Evolutionary conservation across 805 yeast genomes (phyloP), one percentile per base, ranked within the genome.

Genomic region (Candida boidinii): DNA sequence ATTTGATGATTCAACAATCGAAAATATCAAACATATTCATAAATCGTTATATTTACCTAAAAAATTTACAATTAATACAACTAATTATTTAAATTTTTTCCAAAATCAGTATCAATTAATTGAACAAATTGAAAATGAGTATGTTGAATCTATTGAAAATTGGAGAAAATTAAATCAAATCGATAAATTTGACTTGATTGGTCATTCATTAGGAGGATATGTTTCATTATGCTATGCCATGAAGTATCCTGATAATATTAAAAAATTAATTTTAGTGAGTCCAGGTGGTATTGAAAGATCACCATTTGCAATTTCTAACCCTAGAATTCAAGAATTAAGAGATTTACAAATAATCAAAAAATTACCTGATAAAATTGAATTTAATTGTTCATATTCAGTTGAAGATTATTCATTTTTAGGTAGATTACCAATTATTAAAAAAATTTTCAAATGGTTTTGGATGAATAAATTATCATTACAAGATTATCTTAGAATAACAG

Each of bases 121-220:
- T 4, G 20, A 45, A 11, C 60, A 61, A 10, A 69, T 76, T 23
- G 84, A 80, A 42, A 48, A 61, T 12, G 70, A 74, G 42, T 81
- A 79, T 41, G 49, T 70, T 7, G 70, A 67, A 8, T 70, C 78
- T 2, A 51, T 84, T 6, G 90, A 83, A 32, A 50, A 55, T 6
- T 83, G 94, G 92, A 60, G 92, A 44, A 37, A 35, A 7, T 55
- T 45, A 7, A 58, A 68, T 15, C 62, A 64, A 0, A 51, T 83
- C 9, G 66, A 62, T 2, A 65, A 70, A 39, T 67, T 84, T 25
- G 79, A 72, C 45, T 48, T 84, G 11, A 57, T 83, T 15, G 90
- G 86, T 1, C 94, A 84, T 53, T 82, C 94, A 0, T 75, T 73
- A 41, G 94, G 94, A 21, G 92, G 86, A 0, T 78, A 80, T 44